phyloP scores from a whole-genome alignment of 306 rosid species.

The Vachellia pachyceras region DNA sequence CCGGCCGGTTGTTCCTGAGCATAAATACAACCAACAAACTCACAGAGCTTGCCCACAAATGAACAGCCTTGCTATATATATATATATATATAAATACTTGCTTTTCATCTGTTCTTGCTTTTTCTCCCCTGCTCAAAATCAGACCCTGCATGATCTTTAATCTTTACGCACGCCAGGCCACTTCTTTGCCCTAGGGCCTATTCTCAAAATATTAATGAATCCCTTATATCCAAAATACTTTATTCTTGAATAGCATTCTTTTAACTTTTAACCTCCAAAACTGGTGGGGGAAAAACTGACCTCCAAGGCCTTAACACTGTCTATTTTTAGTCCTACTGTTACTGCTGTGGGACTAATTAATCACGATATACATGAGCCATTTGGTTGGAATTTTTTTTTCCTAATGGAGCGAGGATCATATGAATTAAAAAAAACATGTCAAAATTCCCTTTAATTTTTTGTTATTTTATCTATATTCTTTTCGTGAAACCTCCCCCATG shows the following conservation, averaged over 20 bases:
- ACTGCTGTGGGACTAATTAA: no score
- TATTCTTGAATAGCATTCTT: neutral
- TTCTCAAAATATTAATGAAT: neutral
- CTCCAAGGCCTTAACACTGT: neutral
- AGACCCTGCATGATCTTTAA: constrained; percentile 17
- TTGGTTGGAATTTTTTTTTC: no score
- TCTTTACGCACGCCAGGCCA: constrained; percentile 46
- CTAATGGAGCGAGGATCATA: no score
- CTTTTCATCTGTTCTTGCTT: constrained; percentile 11
- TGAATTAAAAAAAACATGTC: no score
- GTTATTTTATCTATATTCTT: no score
- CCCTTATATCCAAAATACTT: neutral
- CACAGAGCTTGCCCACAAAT: neutral
- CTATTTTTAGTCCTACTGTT: no score
- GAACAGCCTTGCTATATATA: constrained; percentile 3
- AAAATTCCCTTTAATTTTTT: no score
- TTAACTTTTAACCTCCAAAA: neutral
- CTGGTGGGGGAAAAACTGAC: neutral
- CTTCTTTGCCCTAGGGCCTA: neutral
- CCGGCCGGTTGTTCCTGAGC: neutral
- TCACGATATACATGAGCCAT: no score
- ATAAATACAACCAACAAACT: neutral
- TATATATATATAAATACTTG: neutral
- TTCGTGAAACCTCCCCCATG: no score
- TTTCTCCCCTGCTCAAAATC: neutral